phyloP scores from a whole-genome alignment of 78 protist species.

The Bigelowiella natans region DNA sequence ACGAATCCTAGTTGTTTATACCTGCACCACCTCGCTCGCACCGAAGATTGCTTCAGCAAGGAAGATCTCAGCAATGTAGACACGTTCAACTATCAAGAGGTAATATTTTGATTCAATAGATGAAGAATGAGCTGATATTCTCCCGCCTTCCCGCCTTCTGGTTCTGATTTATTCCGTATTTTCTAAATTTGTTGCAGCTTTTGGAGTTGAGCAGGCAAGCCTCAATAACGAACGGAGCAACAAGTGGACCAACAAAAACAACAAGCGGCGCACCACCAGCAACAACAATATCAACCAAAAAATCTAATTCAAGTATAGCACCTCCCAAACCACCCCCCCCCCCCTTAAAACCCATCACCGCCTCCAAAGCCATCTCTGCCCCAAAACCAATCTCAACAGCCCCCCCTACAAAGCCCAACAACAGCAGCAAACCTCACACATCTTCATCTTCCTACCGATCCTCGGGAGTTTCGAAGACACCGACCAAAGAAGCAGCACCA shows the following conservation, averaged over 20 bases:
- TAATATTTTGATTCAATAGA: neutral
- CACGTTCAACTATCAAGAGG: neutral
- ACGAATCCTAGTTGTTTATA: constrained; percentile 87
- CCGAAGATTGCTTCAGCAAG: constrained; percentile 55
- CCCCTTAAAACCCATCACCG: no score
- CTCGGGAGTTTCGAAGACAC: no score
- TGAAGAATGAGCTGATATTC: neutral
- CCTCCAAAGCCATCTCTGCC: no score
- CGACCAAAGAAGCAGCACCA: no score
- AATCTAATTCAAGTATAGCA: no score
- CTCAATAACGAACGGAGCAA: neutral
- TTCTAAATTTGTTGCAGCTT: neutral
- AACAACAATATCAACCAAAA: neutral
- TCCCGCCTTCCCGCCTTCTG: no score
- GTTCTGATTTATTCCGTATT: neutral
- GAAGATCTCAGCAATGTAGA: constrained; percentile 44
- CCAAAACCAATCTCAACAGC: no score
- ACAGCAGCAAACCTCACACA: no score
- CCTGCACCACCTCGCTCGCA: constrained; percentile 68
- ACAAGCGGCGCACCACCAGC: neutral
- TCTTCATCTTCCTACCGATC: no score
- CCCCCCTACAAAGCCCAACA: no score
- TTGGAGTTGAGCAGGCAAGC: neutral
- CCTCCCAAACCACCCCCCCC: no score
- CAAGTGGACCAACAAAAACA: neutral